These are phyloP conservation scores for Colletotrichum sidae DNA, from an alignment of 2,329 filamentous ascomycete species.

Conservation along the genomic window DNA sequence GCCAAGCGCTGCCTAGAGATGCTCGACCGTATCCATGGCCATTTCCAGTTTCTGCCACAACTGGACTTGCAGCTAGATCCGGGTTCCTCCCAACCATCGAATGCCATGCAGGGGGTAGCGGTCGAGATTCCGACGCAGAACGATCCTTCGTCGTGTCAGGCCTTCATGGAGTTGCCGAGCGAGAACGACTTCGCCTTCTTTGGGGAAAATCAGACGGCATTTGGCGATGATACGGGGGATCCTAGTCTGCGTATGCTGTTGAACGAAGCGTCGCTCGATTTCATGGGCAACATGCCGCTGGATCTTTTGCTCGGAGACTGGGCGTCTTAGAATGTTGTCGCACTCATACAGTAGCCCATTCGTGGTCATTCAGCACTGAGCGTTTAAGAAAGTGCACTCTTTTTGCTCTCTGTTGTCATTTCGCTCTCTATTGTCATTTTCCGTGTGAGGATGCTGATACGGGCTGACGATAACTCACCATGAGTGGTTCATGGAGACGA, in stretches of 20 bases:
- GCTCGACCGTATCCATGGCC: conserved; percentile 24
- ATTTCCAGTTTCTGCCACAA: conserved; percentile 15
- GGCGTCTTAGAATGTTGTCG: background rate
- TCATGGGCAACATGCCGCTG: conserved; percentile 22
- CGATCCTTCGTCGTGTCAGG: background rate
- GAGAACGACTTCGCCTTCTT: conserved; percentile 25
- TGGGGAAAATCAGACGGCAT: conserved; percentile 10
- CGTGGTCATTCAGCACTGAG: background rate
- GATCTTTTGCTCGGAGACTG: conserved; percentile 15
- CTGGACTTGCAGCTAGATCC: background rate
- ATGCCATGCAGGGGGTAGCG: background rate
- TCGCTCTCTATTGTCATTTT: no score
- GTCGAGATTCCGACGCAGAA: background rate
- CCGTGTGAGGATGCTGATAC: no score
- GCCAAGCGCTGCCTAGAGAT: conserved; percentile 17
- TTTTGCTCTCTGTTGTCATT: background rate
- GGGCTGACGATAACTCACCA: no score
- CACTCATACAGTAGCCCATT: background rate
- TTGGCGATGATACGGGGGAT: background rate
- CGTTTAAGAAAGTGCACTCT: background rate
- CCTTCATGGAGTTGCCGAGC: background rate
- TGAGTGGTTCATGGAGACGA: no score
- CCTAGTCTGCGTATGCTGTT: conserved; percentile 14
- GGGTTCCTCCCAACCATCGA: background rate
- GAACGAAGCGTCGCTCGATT: conserved; percentile 6